Evolutionary conservation across 2,329 filamentous ascomycete genomes (phyloP).

Genomic region (Apiospora pterosperma): DNA sequence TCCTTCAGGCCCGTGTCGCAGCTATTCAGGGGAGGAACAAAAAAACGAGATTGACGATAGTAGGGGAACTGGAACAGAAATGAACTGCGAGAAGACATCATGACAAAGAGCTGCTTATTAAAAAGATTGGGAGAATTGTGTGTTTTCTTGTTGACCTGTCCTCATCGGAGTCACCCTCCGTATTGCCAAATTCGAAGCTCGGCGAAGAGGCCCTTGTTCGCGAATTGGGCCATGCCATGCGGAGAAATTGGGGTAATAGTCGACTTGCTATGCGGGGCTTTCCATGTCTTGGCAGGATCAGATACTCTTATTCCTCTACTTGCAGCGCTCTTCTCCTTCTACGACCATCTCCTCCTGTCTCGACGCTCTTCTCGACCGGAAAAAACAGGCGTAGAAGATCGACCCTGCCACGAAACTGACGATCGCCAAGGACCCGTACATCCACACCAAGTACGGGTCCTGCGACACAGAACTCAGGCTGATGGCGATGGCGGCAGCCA

Average conservation of each 20-base stretch:
- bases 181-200: background rate
- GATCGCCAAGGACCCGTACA: constrained; percentile 57
- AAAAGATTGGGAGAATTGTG: background rate
- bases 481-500: constrained; percentile 57
- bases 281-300: too few relatives aligned
- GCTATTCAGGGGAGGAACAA: background rate
- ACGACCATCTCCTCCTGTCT: background rate
- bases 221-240: background rate
- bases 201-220: background rate
- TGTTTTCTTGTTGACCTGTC: constrained; percentile 3
- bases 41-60: background rate
- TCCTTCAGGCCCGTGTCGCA: too few relatives aligned
- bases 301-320: too few relatives aligned
- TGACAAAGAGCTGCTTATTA: background rate
- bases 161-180: constrained; percentile 3
- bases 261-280: background rate
- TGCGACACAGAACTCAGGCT: constrained; percentile 56
- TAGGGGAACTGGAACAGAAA: background rate
- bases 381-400: constrained; percentile 43
- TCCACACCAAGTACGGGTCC: constrained; percentile 64
- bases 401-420: constrained; percentile 45
- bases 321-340: background rate
- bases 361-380: background rate
- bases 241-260: background rate
- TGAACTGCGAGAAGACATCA: background rate